phyloP scores from a whole-genome alignment of 208 protist genomes.

The Trypanosoma theileri region DNA sequence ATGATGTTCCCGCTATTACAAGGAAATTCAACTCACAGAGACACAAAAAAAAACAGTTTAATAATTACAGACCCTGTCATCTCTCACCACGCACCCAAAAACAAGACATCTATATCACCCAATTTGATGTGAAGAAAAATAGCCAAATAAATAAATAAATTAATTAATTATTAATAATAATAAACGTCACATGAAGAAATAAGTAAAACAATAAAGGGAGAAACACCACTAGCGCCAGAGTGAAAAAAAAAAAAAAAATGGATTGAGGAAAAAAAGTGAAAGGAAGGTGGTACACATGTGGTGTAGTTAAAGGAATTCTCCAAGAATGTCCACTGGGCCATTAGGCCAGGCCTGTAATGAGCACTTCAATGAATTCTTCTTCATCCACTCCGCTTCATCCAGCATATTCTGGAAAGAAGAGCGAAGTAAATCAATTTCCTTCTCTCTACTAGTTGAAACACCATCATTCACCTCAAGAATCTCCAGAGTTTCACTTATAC shows the following conservation, averaged over 20 bases:
- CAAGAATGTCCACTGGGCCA: constrained; percentile 14
- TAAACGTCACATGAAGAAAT: background rate
- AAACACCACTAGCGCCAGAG: no score
- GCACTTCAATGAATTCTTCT: constrained; percentile 54
- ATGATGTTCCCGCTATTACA: no score
- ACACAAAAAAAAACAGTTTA: background rate
- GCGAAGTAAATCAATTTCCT: constrained; percentile 17
- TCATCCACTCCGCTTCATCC: constrained; percentile 59
- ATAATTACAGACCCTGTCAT: background rate
- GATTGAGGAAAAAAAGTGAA: constrained; percentile 25
- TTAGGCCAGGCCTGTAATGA: constrained; percentile 50
- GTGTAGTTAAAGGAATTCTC: background rate
- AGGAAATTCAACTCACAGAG: no score
- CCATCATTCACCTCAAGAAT: constrained; percentile 4
- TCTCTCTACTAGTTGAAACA: constrained; percentile 3
- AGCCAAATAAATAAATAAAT: constrained; percentile 12
- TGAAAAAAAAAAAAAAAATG: constrained; percentile 18
- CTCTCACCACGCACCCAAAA: background rate
- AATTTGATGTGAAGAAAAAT: constrained; percentile 4
- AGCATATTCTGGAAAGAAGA: constrained; percentile 34
- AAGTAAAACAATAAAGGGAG: no score
- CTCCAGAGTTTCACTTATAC: constrained; percentile 9
- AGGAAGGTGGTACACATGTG: background rate
- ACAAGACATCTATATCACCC: no score
- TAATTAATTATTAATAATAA: no score